A percentile compares a stretch with the other conserved stretches of the same genome.
phyloP scores from a whole-genome alignment of 192 early-diverging fungal species.

The Mortierella hygrophila region DNA sequence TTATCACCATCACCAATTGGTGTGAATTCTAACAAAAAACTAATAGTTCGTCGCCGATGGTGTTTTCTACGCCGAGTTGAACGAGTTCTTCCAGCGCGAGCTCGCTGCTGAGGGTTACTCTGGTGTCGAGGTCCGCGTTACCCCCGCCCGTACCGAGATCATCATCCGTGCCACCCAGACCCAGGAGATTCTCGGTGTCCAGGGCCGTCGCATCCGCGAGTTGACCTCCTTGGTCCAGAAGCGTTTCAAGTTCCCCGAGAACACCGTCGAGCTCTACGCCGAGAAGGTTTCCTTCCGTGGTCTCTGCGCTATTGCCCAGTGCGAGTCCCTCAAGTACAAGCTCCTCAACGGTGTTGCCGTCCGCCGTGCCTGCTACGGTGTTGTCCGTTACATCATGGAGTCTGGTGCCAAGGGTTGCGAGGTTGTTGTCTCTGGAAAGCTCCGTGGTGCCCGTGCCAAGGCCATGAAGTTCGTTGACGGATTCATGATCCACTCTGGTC shows the following conservation, averaged over 20 bases:
- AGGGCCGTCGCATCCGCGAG: constrained; percentile 98
- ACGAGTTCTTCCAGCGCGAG: constrained; percentile 99
- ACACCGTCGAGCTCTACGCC: constrained; percentile 98
- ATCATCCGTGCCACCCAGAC: constrained; percentile 99
- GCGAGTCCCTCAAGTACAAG: constrained; percentile 99
- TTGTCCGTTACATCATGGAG: constrained; percentile 99
- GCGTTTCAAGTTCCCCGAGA: constrained; percentile 99
- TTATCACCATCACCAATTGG: background rate
- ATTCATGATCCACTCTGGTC: constrained; percentile 99
- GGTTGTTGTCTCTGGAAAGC: constrained; percentile 99
- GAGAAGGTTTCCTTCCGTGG: constrained; percentile 98
- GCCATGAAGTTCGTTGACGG: constrained; percentile 99
- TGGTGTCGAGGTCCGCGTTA: constrained; percentile 99
- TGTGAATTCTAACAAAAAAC: background rate
- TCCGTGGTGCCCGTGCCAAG: constrained; percentile 99
- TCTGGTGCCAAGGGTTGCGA: constrained; percentile 99
- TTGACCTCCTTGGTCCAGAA: constrained; percentile 98
- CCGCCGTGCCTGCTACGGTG: constrained; percentile 97
- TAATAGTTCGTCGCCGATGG: constrained; percentile 98
- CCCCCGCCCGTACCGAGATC: constrained; percentile 98
- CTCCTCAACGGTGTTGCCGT: constrained; percentile 97
- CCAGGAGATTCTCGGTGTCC: constrained; percentile 97
- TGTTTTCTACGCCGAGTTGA: constrained; percentile 99
- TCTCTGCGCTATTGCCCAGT: constrained; percentile 98
- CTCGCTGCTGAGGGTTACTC: constrained; percentile 98